Percentiles rank a stretch among this genome's conserved stretches.
phyloP scores from a whole-genome alignment of 192 early-diverging fungal genomes.

The Mortierella claussenii region DNA sequence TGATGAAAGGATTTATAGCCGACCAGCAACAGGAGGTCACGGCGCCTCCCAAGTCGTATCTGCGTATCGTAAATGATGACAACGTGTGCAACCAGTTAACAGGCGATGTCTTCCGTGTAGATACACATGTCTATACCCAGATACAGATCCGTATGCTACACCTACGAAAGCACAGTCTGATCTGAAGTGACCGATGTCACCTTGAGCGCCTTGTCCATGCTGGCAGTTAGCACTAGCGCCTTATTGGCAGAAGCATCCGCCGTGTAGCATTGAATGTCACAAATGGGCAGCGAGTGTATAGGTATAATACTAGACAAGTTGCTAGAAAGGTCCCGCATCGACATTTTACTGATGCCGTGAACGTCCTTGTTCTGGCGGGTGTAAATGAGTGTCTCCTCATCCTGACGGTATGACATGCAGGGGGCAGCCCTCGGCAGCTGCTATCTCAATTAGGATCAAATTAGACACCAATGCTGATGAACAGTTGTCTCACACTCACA shows the following conservation, averaged over 20 bases:
- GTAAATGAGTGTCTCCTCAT: slow-evolving; percentile 46
- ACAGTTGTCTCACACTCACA: neutral
- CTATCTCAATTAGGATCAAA: neutral
- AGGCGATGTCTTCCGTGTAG: too few relatives aligned
- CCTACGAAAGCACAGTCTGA: slow-evolving; percentile 25
- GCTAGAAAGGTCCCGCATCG: slow-evolving; percentile 29
- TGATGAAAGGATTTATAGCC: slow-evolving; percentile 7
- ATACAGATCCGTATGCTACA: too few relatives aligned
- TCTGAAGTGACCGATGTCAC: slow-evolving; percentile 15
- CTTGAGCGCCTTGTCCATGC: slow-evolving; percentile 48
- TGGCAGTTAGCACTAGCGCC: slow-evolving; percentile 38
- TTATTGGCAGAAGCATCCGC: slow-evolving; percentile 3
- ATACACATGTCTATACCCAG: too few relatives aligned
- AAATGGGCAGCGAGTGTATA: slow-evolving; percentile 38
- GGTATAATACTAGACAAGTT: slow-evolving; percentile 17
- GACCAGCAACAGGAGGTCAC: slow-evolving; percentile 56
- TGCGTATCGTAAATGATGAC: too few relatives aligned
- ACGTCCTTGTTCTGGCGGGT: slow-evolving; percentile 5
- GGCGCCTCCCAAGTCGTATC: slow-evolving; percentile 23
- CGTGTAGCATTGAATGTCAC: slow-evolving; percentile 41
- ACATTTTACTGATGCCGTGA: slow-evolving; percentile 35
- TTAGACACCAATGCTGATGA: neutral
- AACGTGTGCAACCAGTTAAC: too few relatives aligned
- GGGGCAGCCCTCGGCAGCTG: slow-evolving; percentile 1
- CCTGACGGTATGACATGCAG: slow-evolving; percentile 30